Percentiles rank a stretch among this genome's conserved stretches.
phyloP scores from a whole-genome alignment of 192 early-diverging fungal genomes.

The Spinellus fusiger region DNA sequence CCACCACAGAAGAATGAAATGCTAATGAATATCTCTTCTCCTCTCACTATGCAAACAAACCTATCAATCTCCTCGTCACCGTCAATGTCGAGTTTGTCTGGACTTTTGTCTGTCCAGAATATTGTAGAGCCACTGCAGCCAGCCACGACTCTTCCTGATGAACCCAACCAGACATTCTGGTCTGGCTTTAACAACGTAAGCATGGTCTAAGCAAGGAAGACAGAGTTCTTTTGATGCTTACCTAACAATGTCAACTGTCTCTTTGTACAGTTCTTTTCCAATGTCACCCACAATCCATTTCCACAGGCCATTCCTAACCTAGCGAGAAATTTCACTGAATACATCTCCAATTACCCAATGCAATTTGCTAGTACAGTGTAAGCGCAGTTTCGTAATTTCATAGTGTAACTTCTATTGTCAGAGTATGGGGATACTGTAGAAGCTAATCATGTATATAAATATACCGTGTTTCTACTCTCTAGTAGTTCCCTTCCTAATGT shows the following conservation, averaged over 20 bases:
- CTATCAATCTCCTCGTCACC: conserved; percentile 5
- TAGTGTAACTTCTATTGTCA: background rate
- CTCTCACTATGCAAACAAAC: background rate
- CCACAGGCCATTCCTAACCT: conserved; percentile 31
- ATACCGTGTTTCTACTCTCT: background rate
- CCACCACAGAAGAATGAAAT: background rate
- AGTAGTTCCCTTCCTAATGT: background rate
- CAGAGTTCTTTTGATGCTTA: background rate
- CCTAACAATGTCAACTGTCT: no score
- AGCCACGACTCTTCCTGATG: background rate
- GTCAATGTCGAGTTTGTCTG: background rate
- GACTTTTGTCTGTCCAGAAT: background rate
- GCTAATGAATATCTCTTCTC: background rate
- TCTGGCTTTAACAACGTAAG: conserved; percentile 25
- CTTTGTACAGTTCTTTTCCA: conserved; percentile 14
- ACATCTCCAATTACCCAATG: conserved; percentile 13
- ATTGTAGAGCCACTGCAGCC: conserved; percentile 22
- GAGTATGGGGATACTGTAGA: background rate
- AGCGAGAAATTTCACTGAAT: conserved; percentile 28
- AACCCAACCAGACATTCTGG: conserved; percentile 15
- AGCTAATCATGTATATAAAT: no score
- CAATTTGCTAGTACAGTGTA: conserved; percentile 12
- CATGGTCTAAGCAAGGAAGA: background rate
- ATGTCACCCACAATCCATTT: conserved; percentile 21
- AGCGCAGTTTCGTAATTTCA: background rate